These are phyloP conservation scores for Tillandsia fasciculata DNA, from an alignment of 176 grass and related monocot species.

Conservation along the genomic window DNA sequence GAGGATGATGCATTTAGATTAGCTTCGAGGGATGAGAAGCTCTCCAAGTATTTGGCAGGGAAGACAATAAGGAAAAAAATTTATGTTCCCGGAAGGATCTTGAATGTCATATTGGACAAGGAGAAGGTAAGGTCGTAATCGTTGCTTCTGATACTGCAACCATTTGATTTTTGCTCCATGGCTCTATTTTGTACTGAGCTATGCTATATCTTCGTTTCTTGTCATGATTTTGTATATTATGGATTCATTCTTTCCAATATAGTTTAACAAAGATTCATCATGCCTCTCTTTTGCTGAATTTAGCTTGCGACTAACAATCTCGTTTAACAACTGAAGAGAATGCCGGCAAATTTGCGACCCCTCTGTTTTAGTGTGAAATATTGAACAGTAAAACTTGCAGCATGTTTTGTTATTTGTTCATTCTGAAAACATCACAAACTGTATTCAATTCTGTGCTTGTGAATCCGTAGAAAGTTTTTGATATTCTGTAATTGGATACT, in stretches of 20 bases:
- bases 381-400: background rate
- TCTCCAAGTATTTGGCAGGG: conserved; percentile 69
- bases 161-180: conserved; percentile 12
- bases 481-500: conserved; percentile 13
- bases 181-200: conserved; percentile 19
- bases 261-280: background rate
- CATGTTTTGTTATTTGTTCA: conserved; percentile 12
- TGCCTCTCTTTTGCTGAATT: background rate
- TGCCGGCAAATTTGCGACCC: background rate
- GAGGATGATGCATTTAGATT: conserved; percentile 62
- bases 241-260: background rate
- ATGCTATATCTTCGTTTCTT: background rate
- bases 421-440: background rate
- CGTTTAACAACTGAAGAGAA: background rate
- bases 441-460: conserved; percentile 1
- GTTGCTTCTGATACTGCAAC: conserved; percentile 5
- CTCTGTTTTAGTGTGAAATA: background rate
- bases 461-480: conserved; percentile 5
- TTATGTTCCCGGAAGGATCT: conserved; percentile 86
- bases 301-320: background rate
- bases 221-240: background rate
- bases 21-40: conserved; percentile 67
- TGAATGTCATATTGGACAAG: conserved; percentile 85
- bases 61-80: conserved; percentile 69
- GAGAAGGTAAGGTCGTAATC: conserved; percentile 55